These are phyloP conservation scores for Tetrapisispora phaffii DNA, from an alignment of 805 yeast species.

Conservation along the genomic window DNA sequence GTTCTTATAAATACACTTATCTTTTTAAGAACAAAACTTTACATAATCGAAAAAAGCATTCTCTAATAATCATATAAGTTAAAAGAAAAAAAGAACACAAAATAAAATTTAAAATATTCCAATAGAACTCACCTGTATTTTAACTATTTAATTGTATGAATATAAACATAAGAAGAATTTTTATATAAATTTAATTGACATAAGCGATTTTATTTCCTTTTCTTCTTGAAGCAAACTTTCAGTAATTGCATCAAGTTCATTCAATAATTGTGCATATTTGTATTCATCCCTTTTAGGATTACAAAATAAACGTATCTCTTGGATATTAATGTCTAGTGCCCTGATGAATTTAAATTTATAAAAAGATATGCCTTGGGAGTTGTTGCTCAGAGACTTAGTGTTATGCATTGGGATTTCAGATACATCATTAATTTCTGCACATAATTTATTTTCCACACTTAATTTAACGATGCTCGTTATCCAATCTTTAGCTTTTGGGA, in stretches of 20 bases:
- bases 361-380: constrained; percentile 6
- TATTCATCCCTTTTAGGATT: constrained; percentile 4
- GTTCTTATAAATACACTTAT: neutral
- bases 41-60: neutral
- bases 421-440: constrained; percentile 4
- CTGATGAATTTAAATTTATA: constrained; percentile 24
- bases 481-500: constrained; percentile 7
- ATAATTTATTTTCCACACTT: constrained; percentile 19
- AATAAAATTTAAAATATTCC: too few species aligned
- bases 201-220: constrained; percentile 20
- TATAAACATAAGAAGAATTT: neutral
- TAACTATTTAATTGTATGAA: neutral
- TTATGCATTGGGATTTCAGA: neutral
- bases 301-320: constrained; percentile 13
- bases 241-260: constrained; percentile 11
- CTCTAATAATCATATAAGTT: neutral
- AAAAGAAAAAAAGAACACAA: neutral
- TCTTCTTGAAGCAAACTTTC: constrained; percentile 16
- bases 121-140: neutral
- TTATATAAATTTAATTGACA: constrained; percentile 21
- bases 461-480: constrained; percentile 17
- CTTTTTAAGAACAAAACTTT: neutral
- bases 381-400: neutral
- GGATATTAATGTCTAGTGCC: constrained; percentile 18
- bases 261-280: constrained; percentile 2